phyloP scores from a whole-genome alignment of 306 rosid genomes.

The Vicia sativa region DNA sequence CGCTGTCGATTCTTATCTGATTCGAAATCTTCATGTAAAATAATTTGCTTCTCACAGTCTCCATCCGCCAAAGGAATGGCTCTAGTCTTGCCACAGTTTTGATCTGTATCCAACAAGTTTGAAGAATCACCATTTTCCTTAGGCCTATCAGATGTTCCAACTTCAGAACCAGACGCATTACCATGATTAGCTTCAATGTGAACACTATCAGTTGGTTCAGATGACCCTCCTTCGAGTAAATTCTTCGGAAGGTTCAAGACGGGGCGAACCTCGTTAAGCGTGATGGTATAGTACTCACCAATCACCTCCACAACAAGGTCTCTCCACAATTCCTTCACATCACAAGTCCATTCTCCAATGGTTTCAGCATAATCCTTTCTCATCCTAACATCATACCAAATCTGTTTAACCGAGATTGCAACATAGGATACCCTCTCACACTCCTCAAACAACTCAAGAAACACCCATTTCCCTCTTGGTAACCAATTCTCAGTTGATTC shows the following conservation, averaged over 20 bases:
- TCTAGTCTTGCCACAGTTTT: constrained; percentile 12
- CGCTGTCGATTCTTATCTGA: constrained; percentile 16
- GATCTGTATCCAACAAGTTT: constrained; percentile 28
- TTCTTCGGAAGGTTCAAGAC: constrained; percentile 38
- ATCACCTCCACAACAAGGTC: constrained; percentile 56
- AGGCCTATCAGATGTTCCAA: constrained; percentile 7
- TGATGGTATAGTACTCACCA: constrained; percentile 50
- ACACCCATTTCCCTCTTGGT: constrained; percentile 69
- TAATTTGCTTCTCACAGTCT: constrained; percentile 29
- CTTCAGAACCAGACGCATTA: constrained; percentile 28
- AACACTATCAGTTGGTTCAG: constrained; percentile 33
- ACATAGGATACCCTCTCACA: constrained; percentile 46
- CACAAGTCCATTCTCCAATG: constrained; percentile 70
- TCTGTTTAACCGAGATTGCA: constrained; percentile 69
- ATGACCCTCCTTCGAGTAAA: constrained; percentile 43
- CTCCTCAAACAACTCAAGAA: constrained; percentile 75
- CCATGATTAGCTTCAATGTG: constrained; percentile 21
- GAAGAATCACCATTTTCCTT: constrained; percentile 16
- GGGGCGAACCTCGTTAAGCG: constrained; percentile 43
- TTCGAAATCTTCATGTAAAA: constrained; percentile 32
- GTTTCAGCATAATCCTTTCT: constrained; percentile 50
- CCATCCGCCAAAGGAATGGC: constrained; percentile 22
- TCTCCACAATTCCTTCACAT: constrained; percentile 64
- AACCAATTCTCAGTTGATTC: constrained; percentile 62
- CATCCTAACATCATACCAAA: constrained; percentile 74